Base-by-base conservation (phyloP, 2,329 filamentous ascomycete genomes). In the Alternaria sp. region DNA sequence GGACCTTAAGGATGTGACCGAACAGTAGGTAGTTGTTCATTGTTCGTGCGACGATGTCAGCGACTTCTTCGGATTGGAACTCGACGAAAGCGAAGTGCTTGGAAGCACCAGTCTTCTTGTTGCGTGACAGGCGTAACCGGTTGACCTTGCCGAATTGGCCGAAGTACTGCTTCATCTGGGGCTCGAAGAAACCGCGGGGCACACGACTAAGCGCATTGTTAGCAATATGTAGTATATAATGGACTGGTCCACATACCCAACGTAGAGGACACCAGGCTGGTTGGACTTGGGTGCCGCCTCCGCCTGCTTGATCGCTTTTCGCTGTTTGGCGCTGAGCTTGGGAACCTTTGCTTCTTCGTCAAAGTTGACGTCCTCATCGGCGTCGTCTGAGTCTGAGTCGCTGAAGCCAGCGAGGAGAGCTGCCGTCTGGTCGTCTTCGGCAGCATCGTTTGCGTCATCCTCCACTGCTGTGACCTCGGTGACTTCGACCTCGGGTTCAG, bases 21-120 rank as follows among this genome's bases (percentile, higher is more conserved):
- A 97, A 98, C 76, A 99, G 87, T 43, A 98, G 88, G 81, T 99
- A 99, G 82, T 94, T 96, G 85, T 97, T 89, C 96, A 99, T 99
- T 21, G 96, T 97, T 83, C 93, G 92, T 54, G 93, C 91, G 28
- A 97, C 95, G 71, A 98, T 93, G 74, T 93, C 91, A 43, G 96
- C 95, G n/a, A 93, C 92, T 61, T 93, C 90, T 32, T 86, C 83
- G 7, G 87, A 88, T 3, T 83, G 82, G 76, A 99, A 99, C 82
- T 99, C 93, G 75, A 99, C 87, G 80, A 97, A 99, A 30, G 93
- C 96, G 77, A 91, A 97, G 84, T 98, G 96, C 84, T 96, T 97
- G 79, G 91, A 93, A 62, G 89, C 89, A 59, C 96, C 96, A 1
- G 94, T 98, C 80, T 91, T 91, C 81, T 92, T 93, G 86, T 97